Evolutionary conservation across 352 stramenopile species (phyloP).

Genomic region (Globisporangium cystogenes): DNA sequence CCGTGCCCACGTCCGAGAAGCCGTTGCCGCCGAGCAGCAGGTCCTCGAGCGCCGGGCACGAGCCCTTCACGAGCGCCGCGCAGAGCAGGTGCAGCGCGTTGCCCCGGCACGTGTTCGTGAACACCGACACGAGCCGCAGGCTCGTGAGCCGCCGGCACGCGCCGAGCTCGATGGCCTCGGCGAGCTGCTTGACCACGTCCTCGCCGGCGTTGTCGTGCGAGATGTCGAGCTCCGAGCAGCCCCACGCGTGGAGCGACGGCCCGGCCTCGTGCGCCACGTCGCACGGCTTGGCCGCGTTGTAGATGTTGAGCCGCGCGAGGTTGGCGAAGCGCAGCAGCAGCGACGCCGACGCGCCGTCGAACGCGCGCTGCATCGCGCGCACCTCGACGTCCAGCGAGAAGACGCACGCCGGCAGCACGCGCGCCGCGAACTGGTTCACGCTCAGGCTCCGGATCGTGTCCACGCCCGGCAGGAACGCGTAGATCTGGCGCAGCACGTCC

Average conservation of each 20-base stretch:
- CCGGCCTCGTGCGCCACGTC: slow-evolving; percentile 5
- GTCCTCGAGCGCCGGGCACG: slow-evolving; percentile 46
- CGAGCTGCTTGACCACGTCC: slow-evolving; percentile 37
- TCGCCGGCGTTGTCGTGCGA: slow-evolving; percentile 54
- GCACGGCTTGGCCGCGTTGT: slow-evolving; percentile 21
- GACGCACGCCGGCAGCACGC: slow-evolving; percentile 49
- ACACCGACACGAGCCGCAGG: slow-evolving; percentile 66
- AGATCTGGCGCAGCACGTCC: slow-evolving; percentile 61
- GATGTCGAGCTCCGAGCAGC: slow-evolving; percentile 50
- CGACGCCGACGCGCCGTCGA: slow-evolving; percentile 13
- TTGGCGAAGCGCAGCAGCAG: slow-evolving; percentile 46
- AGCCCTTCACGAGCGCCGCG: slow-evolving; percentile 29
- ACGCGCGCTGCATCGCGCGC: slow-evolving; percentile 23
- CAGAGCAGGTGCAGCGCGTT: slow-evolving; percentile 44
- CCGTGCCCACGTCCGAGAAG: slow-evolving; percentile 48
- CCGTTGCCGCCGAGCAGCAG: slow-evolving; percentile 63
- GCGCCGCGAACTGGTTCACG: slow-evolving; percentile 60
- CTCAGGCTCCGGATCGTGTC: slow-evolving; percentile 58
- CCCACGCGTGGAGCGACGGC: slow-evolving; percentile 52
- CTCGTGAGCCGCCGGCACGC: slow-evolving; percentile 35
- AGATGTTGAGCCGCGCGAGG: slow-evolving; percentile 28
- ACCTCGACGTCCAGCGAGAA: slow-evolving; percentile 46
- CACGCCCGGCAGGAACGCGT: slow-evolving; percentile 54
- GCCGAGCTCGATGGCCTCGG: slow-evolving; percentile 24
- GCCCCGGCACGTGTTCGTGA: slow-evolving; percentile 54